Evolutionary conservation across 345 rosid species (phyloP).

Genomic region (Schrenkiella parvula): DNA sequence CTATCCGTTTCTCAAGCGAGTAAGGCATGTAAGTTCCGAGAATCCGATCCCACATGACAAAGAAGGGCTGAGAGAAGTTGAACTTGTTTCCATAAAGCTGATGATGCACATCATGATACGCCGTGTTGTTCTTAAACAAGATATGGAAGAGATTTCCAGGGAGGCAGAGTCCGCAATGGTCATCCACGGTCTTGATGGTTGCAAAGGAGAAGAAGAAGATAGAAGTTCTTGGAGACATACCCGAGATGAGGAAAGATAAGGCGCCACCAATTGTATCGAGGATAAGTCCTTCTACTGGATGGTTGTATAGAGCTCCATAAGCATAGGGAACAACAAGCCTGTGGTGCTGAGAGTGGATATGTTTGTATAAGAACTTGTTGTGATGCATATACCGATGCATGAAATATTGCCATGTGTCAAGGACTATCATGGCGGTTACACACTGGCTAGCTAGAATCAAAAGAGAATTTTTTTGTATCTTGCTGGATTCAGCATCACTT

Average conservation of each 20-base stretch:
- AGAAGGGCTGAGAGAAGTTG: conserved; percentile 84
- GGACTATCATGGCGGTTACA: conserved; percentile 55
- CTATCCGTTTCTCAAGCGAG: conserved; percentile 53
- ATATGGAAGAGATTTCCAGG: conserved; percentile 67
- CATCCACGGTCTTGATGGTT: conserved; percentile 79
- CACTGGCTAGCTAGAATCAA: conserved; percentile 58
- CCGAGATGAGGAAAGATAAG: conserved; percentile 72
- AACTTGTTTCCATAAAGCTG: conserved; percentile 74
- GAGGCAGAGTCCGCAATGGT: conserved; percentile 72
- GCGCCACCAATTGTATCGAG: conserved; percentile 79
- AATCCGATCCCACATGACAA: conserved; percentile 71
- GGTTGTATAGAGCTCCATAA: conserved; percentile 74
- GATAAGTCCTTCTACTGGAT: conserved; percentile 74
- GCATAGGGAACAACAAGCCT: conserved; percentile 75
- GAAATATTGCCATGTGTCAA: conserved; percentile 83
- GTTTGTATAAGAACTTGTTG: conserved; percentile 73
- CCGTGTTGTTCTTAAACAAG: conserved; percentile 65
- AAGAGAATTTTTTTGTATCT: conserved; percentile 39
- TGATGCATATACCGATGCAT: conserved; percentile 79
- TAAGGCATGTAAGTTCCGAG: conserved; percentile 85
- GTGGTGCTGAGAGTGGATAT: conserved; percentile 72
- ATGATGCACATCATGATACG: conserved; percentile 73
- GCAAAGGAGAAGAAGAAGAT: conserved; percentile 85
- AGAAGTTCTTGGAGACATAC: conserved; percentile 81
- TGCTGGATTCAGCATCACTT: conserved; percentile 36